A percentile compares a stretch with the other conserved stretches of the same genome.
Evolutionary conservation across 164 flowering plant species (phyloP).

Genomic region (Chimonanthus salicifolius): DNA sequence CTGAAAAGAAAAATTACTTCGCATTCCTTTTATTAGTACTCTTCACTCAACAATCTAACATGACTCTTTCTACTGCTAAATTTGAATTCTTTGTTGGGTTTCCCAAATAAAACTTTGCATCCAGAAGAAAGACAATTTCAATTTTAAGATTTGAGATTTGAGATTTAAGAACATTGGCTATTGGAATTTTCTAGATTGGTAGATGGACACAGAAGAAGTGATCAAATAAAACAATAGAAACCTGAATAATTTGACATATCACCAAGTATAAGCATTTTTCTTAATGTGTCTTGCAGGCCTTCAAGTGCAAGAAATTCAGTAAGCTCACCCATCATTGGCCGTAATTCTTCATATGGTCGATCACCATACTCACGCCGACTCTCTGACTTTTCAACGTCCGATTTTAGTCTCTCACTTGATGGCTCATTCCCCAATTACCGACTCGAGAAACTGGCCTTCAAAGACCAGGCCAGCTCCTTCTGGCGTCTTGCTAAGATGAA

Average conservation of each 20-base stretch:
- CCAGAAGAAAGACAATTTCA: too few species aligned
- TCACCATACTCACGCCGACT: constrained; percentile 95
- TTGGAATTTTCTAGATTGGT: too few species aligned
- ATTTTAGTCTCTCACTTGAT: constrained; percentile 81
- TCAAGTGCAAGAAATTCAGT: constrained; percentile 97
- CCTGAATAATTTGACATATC: not conserved
- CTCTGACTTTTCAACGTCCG: constrained; percentile 96
- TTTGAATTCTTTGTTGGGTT: too few species aligned
- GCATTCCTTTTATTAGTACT: too few species aligned
- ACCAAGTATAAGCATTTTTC: not conserved
- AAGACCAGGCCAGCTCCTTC: constrained; percentile 94
- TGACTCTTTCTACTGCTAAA: too few species aligned
- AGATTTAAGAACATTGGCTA: too few species aligned
- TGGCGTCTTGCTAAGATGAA: constrained; percentile 95
- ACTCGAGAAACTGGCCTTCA: constrained; percentile 76
- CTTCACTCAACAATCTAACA: too few species aligned
- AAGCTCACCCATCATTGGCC: constrained; percentile 88
- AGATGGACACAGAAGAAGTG: too few species aligned
- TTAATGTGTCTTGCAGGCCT: constrained; percentile 50
- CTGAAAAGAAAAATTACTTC: too few species aligned
- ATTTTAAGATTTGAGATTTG: too few species aligned
- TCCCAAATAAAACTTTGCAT: too few species aligned
- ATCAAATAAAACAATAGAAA: too few species aligned
- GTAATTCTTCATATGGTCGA: constrained; percentile 91
- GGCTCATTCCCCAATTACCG: constrained; percentile 60